Percentiles rank a stretch among this genome's conserved stretches.
Conservation (phyloP, 2,329 filamentous ascomycete genomes). For the Colletotrichum camelliae region DNA sequence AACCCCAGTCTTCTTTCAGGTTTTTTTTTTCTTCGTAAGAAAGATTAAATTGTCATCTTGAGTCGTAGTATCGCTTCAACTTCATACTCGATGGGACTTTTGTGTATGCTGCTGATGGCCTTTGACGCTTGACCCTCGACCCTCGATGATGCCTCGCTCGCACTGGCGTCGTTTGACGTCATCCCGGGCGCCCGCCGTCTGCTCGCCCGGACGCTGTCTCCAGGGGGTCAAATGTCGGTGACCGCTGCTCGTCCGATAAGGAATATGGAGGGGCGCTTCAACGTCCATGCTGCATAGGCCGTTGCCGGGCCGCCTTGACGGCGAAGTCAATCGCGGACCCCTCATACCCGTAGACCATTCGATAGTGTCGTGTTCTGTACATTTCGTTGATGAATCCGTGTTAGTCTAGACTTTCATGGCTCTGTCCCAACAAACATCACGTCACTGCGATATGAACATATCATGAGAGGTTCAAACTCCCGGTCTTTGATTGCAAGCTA, state of each 20-base stretch:
- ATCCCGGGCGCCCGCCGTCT: neutral
- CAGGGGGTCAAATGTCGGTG: slow-evolving; percentile 18
- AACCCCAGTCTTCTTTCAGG: no score
- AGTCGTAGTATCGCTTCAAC: no score
- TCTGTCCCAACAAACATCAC: neutral
- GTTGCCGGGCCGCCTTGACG: slow-evolving; percentile 7
- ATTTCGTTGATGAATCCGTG: neutral
- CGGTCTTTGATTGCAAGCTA: slow-evolving; percentile 27
- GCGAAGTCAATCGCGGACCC: neutral
- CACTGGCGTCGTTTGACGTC: slow-evolving; percentile 3
- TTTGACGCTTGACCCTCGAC: neutral
- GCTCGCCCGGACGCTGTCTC: neutral
- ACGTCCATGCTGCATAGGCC: neutral
- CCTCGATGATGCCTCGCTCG: neutral
- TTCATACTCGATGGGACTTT: no score
- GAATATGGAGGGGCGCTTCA: neutral
- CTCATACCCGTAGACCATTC: neutral
- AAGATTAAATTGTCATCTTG: no score
- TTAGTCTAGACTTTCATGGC: neutral
- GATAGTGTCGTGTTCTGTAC: accelerated
- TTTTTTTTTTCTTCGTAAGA: no score
- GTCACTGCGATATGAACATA: neutral
- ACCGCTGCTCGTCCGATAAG: neutral
- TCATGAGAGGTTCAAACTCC: slow-evolving; percentile 41
- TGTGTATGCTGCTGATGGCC: no score